Base-by-base conservation (phyloP, 768 basidiomycete genomes). In the Russula virescens region DNA sequence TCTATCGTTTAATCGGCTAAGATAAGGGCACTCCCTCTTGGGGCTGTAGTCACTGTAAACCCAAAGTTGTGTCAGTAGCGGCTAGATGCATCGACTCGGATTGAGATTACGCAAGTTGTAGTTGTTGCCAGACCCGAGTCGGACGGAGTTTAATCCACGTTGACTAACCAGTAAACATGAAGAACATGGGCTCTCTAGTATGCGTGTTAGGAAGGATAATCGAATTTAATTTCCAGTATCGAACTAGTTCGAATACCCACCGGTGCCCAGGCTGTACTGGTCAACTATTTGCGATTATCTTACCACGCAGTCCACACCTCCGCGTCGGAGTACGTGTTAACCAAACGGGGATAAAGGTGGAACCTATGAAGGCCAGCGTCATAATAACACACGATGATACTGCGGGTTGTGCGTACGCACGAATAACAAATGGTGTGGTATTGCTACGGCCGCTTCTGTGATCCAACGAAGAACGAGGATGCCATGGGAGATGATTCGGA, bases 291-390 rank as follows among this genome's bases (percentile, higher is more conserved):
- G 3, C 18, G 25, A 38, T 7, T 14, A 35, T 16, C 54, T 28
- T 46, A 55, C n/a, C 50, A 38, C 34, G 21, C 13, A 26, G 40
- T 4, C 8, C n/a, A 14, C n/a, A n/a, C 40, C 35, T 34, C 35
- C 60, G 35, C 11, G 34, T 21, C 35, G 25, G 50, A 35, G 42
- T 5, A 50, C 49, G 50, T 45, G 43, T 7, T n/a, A 28, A 25
- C 52, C 50, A 9, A 58, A 43, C 14, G 46, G 35, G 46, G 18
- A 34, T 31, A 61, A 14, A 2, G 21, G 18, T 48, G 55, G 55
- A 62, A 56, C 34, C 28, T 19, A 35, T 43, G 55, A 62, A 55
- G 61, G 61, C n/a, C 31, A n/a, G n/a, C 40, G 28, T 9, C 13
- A 13, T 43, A 25, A 10, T 25, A 21, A 19, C 48, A 23, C 46